phyloP scores from a whole-genome alignment of 225 moss, liverwort and hornwort genomes.

The Straminergon stramineum region DNA sequence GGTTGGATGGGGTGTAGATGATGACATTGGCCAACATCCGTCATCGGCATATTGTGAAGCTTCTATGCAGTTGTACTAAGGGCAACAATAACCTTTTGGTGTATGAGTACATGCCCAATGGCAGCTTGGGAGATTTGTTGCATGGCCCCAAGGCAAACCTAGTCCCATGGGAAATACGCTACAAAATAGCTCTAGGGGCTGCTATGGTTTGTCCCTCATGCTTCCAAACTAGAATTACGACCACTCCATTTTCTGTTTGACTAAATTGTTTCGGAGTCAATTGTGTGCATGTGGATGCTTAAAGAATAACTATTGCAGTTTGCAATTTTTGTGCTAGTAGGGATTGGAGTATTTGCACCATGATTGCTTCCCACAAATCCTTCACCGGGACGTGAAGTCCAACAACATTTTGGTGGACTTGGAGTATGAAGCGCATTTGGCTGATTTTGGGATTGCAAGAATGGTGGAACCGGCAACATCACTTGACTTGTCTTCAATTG shows the following conservation, averaged over 20 bases:
- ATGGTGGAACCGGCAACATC: neutral
- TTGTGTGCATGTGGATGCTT: no score
- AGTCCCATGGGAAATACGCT: no score
- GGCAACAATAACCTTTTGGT: neutral
- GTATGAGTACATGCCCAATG: neutral
- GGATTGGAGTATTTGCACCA: neutral
- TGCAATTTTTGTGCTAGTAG: no score
- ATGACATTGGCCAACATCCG: no score
- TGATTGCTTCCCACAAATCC: no score
- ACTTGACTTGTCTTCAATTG: no score
- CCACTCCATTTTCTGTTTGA: no score
- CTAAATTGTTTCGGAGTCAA: no score
- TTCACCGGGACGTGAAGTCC: neutral
- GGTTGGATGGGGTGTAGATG: no score
- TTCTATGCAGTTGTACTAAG: neutral
- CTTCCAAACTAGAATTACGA: no score
- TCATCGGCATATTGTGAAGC: neutral
- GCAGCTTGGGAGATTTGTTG: neutral
- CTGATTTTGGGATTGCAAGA: neutral
- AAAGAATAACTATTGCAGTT: no score
- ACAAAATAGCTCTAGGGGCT: neutral
- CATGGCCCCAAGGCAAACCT: fast-evolving
- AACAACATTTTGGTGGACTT: neutral
- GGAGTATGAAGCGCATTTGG: neutral
- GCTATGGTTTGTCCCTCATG: no score